A percentile compares a stretch with the other conserved stretches of the same genome.
Conservation (phyloP, 768 basidiomycete species). For the Clitopilus hobsonii region DNA sequence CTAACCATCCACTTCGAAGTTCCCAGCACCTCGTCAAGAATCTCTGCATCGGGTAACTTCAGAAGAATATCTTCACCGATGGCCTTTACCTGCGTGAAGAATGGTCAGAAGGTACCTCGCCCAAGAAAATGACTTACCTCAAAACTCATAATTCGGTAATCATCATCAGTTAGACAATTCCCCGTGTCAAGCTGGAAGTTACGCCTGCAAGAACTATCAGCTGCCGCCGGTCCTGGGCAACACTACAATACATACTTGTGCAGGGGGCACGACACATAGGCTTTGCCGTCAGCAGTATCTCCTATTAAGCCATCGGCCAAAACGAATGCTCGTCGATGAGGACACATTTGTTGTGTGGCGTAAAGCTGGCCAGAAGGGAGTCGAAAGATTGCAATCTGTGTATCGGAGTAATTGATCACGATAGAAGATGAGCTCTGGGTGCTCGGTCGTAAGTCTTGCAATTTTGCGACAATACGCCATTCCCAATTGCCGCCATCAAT, state of each 20-base stretch:
- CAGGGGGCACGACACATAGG: conserved; percentile 48
- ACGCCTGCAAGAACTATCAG: not conserved
- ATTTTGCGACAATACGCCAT: conserved; percentile 47
- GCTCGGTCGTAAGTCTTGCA: conserved; percentile 43
- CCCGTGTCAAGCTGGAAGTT: conserved; percentile 1
- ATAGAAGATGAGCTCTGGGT: conserved; percentile 41
- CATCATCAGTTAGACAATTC: conserved; percentile 1
- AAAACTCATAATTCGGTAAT: conserved; percentile 1
- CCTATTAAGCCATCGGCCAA: conserved; percentile 68
- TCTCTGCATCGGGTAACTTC: not conserved
- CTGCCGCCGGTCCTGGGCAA: not conserved
- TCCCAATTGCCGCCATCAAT: conserved; percentile 44
- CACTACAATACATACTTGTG: conserved; percentile 36
- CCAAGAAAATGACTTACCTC: not conserved
- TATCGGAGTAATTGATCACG: conserved; percentile 58
- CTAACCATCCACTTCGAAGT: conserved; percentile 1
- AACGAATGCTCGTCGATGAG: conserved; percentile 56
- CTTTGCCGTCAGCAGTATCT: conserved; percentile 50
- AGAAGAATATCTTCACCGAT: not conserved
- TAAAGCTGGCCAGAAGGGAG: conserved; percentile 55
- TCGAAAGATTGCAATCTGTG: conserved; percentile 66
- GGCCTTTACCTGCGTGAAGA: not conserved
- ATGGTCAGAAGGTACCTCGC: not conserved
- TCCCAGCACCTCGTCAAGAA: conserved; percentile 2
- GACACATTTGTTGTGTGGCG: conserved; percentile 65